phyloP scores from a whole-genome alignment of 208 protist genomes.

The Blastocrithidia nonstop region DNA sequence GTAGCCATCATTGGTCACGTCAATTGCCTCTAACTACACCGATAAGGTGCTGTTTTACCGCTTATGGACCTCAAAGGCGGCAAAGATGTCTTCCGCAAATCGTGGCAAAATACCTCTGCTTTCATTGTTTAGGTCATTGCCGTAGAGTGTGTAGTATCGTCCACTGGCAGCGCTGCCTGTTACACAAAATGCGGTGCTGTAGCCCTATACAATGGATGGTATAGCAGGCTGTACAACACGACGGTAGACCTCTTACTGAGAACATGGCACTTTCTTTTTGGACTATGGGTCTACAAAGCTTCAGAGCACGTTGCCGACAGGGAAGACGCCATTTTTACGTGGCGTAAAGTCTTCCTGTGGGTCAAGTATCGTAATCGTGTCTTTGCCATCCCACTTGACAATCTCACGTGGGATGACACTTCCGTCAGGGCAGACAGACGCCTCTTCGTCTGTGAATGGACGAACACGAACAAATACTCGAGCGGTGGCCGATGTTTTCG shows the following conservation, averaged over 20 bases:
- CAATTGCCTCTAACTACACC: conserved; percentile 52
- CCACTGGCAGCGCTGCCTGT: conserved; percentile 40
- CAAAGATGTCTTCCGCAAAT: conserved; percentile 61
- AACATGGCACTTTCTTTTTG: conserved; percentile 11
- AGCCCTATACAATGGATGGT: conserved; percentile 47
- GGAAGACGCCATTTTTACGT: conserved; percentile 46
- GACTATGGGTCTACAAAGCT: conserved; percentile 34
- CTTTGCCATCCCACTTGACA: conserved; percentile 32
- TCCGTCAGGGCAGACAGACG: conserved; percentile 43
- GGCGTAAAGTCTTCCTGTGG: conserved; percentile 43
- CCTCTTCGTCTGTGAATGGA: conserved; percentile 54
- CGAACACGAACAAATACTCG: conserved; percentile 58
- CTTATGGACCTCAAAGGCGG: conserved; percentile 35
- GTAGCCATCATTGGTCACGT: conserved; percentile 53
- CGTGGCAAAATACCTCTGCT: conserved; percentile 54
- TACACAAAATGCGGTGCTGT: conserved; percentile 63
- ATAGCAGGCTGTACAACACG: conserved; percentile 37
- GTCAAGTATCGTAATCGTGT: conserved; percentile 46
- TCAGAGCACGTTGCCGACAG: conserved; percentile 47
- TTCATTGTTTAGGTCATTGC: conserved; percentile 25
- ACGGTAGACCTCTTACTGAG: conserved; percentile 67
- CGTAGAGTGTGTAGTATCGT: conserved; percentile 63
- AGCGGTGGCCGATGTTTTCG: conserved; percentile 7
- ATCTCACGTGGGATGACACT: conserved; percentile 50
- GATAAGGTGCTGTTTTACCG: conserved; percentile 35